Evolutionary conservation across 1,284 basidiomycete genomes (phyloP).

Genomic region (Marasmius oreades): DNA sequence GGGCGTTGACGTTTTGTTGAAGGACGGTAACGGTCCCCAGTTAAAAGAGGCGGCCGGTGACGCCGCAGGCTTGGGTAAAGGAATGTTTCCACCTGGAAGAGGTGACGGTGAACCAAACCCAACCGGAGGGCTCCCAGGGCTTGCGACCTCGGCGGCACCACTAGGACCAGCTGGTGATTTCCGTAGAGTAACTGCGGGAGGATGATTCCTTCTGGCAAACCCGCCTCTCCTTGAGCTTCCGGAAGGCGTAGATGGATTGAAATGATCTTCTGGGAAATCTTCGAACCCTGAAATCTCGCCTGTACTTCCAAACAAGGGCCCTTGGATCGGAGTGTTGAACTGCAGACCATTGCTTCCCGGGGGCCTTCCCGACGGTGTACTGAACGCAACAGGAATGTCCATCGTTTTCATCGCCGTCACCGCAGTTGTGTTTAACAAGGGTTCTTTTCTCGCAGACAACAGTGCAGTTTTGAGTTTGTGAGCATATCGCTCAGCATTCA

Average conservation of each 20-base stretch:
- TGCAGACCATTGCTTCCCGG: constrained; percentile 13
- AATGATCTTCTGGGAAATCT: constrained; percentile 33
- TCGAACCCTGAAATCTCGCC: constrained; percentile 19
- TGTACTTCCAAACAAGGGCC: constrained; percentile 23
- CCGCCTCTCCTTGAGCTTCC: constrained; percentile 30
- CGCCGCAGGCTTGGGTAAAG: constrained; percentile 19
- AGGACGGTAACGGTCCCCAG: constrained; percentile 62
- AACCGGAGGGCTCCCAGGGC: neutral
- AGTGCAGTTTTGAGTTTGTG: constrained; percentile 66
- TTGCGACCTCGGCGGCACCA: constrained; percentile 6
- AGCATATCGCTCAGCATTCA: constrained; percentile 74
- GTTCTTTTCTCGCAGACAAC: constrained; percentile 55
- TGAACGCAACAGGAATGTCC: constrained; percentile 34
- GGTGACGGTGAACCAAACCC: neutral
- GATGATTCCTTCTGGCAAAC: constrained; percentile 25
- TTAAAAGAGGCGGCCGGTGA: constrained; percentile 44
- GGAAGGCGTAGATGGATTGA: constrained; percentile 25
- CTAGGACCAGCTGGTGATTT: constrained; percentile 32
- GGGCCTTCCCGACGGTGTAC: constrained; percentile 28
- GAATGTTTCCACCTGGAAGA: neutral
- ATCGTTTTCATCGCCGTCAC: constrained; percentile 13
- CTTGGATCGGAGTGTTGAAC: constrained; percentile 24
- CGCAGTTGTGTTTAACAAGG: constrained; percentile 60
- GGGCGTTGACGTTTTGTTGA: constrained; percentile 25
- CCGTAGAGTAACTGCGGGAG: constrained; percentile 38